A percentile compares a stretch with the other conserved stretches of the same genome.
These are phyloP conservation scores for Parascedosporium putredinis DNA, from an alignment of 2,329 filamentous ascomycete species.

Conservation along the genomic window DNA sequence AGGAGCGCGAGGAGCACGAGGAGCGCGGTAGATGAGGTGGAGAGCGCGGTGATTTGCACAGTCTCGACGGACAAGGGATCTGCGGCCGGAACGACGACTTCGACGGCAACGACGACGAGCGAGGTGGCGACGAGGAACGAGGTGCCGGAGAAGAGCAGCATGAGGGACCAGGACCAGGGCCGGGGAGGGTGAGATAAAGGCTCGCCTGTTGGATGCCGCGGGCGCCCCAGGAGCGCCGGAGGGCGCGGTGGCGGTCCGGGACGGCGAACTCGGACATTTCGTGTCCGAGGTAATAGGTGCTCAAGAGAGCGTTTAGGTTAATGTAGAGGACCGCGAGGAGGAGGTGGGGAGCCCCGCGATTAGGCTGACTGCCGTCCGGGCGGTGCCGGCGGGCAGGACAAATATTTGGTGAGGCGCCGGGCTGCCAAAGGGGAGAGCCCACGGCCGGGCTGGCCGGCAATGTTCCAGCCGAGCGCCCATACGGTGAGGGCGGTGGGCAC, in stretches of 20 bases:
- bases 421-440: slow-evolving; percentile 28
- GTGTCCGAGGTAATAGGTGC: slow-evolving; percentile 37
- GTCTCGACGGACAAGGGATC: slow-evolving; percentile 9
- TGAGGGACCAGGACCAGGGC: slow-evolving; percentile 32
- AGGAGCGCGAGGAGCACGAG: slow-evolving; percentile 31
- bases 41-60: slow-evolving; percentile 22
- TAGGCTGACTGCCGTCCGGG: slow-evolving; percentile 22
- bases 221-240: slow-evolving; percentile 35
- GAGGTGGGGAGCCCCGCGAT: slow-evolving; percentile 38
- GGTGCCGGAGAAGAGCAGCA: slow-evolving; percentile 31
- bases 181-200: slow-evolving; percentile 40
- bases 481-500: slow-evolving; percentile 25
- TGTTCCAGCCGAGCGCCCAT: slow-evolving; percentile 25
- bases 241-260: slow-evolving; percentile 15
- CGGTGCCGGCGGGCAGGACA: slow-evolving; percentile 16
- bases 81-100: slow-evolving; percentile 14
- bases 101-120: slow-evolving; percentile 25
- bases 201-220: slow-evolving; percentile 34
- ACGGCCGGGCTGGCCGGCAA: slow-evolving; percentile 12
- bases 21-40: slow-evolving; percentile 32
- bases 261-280: slow-evolving; percentile 35
- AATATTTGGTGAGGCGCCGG: slow-evolving; percentile 25
- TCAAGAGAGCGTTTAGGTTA: slow-evolving; percentile 34
- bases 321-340: slow-evolving; percentile 38
- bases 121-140: slow-evolving; percentile 36